phyloP scores from a whole-genome alignment of 331 rosid species.

The Spiraea crenata region DNA sequence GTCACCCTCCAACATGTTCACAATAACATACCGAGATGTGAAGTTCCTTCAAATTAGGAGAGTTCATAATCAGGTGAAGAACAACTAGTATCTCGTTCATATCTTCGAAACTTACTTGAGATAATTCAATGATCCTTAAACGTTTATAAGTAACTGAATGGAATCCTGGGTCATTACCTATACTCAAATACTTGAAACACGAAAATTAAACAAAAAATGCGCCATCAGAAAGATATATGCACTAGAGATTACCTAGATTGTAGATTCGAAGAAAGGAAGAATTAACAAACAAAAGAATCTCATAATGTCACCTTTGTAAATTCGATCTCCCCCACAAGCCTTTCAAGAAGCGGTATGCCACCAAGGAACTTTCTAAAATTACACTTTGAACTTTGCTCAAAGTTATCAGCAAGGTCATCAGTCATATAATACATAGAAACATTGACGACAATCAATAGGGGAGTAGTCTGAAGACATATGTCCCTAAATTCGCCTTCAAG shows the following conservation, averaged over 20 bases:
- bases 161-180: constrained; percentile 53
- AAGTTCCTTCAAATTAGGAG: constrained; percentile 82
- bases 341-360: constrained; percentile 80
- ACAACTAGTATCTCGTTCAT: constrained; percentile 80
- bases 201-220: constrained; percentile 12
- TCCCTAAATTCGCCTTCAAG: constrained; percentile 93
- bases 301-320: constrained; percentile 74
- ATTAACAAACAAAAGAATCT: constrained; percentile 20
- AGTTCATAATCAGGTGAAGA: constrained; percentile 71
- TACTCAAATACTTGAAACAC: constrained; percentile 70
- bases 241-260: background rate
- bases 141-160: constrained; percentile 50
- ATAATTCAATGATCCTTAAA: constrained; percentile 65
- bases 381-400: constrained; percentile 60
- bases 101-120: constrained; percentile 94
- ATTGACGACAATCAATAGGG: constrained; percentile 57
- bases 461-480: constrained; percentile 67
- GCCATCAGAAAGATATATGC: constrained; percentile 5
- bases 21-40: constrained; percentile 70
- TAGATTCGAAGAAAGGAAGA: constrained; percentile 4
- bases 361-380: constrained; percentile 79
- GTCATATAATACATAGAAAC: constrained; percentile 72
- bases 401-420: constrained; percentile 59
- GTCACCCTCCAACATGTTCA: background rate
- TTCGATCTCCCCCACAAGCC: constrained; percentile 66